These are phyloP conservation scores for Isoetes taiwanensis DNA, from an alignment of 75 land plant genomes.

Conservation along the genomic window DNA sequence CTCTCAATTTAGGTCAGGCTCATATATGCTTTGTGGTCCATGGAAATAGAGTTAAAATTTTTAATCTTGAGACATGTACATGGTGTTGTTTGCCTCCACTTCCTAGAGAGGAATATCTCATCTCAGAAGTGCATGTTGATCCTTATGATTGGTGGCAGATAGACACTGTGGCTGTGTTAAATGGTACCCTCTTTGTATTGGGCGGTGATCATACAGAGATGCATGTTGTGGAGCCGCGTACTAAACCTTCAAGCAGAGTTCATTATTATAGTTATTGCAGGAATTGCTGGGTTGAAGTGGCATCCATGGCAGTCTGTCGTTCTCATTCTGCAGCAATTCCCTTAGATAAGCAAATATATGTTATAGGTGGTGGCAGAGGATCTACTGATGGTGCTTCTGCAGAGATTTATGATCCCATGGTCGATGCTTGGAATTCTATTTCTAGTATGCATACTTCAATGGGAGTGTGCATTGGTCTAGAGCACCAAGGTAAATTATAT, in stretches of 20 bases:
- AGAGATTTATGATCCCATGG: conserved; percentile 8
- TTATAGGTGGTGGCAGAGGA: conserved; percentile 12
- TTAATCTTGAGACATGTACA: background rate
- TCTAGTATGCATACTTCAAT: conserved; percentile 16
- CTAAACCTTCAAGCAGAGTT: conserved; percentile 9
- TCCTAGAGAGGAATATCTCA: conserved; percentile 7
- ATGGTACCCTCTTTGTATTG: conserved; percentile 16
- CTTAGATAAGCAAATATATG: conserved; percentile 6
- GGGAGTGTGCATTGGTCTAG: conserved; percentile 16
- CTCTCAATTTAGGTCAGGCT: conserved; percentile 8
- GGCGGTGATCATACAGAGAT: conserved; percentile 11
- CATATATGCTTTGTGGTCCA: conserved; percentile 18
- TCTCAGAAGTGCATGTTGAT: conserved; percentile 11
- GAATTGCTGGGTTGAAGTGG: conserved; percentile 11
- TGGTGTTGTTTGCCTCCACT: conserved; percentile 23
- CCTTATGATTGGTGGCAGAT: conserved; percentile 26
- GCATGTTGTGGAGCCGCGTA: conserved; percentile 1
- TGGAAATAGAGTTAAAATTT: conserved; percentile 15
- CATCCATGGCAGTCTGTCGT: conserved; percentile 14
- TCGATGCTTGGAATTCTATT: conserved; percentile 8
- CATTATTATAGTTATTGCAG: conserved; percentile 15
- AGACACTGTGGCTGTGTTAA: conserved; percentile 16
- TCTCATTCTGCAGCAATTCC: conserved; percentile 17
- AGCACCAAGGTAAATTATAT: conserved; percentile 10
- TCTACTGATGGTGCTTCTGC: conserved; percentile 17